Conservation (phyloP, 2,329 filamentous ascomycete species). For the Hymenoscyphus occultus region DNA sequence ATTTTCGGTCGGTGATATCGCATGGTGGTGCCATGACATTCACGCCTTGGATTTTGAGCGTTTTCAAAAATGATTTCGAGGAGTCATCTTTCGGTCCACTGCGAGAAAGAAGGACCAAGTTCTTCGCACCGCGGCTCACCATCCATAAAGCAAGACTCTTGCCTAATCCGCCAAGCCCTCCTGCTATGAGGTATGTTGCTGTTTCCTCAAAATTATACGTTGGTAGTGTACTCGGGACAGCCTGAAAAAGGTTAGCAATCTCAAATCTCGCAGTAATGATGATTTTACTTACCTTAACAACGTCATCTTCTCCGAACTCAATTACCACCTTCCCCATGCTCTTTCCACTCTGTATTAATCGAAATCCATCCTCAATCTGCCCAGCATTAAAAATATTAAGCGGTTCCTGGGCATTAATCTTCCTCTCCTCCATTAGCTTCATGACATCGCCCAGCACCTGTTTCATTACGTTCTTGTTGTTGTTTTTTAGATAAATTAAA, state of each 20-base stretch:
- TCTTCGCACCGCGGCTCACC: slow-evolving; percentile 25
- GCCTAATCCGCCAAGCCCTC: slow-evolving; percentile 35
- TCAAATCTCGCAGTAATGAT: background rate
- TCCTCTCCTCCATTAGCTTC: background rate
- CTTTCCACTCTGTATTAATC: slow-evolving; percentile 21
- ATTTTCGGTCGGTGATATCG: slow-evolving; percentile 44
- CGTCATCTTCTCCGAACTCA: background rate
- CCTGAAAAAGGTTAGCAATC: slow-evolving; percentile 3
- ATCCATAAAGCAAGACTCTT: slow-evolving; percentile 28
- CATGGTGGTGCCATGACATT: slow-evolving; percentile 45
- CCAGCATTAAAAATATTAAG: slow-evolving; percentile 13
- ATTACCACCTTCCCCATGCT: slow-evolving; percentile 21
- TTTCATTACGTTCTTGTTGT: background rate
- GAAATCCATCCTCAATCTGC: slow-evolving; percentile 18
- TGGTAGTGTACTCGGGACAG: slow-evolving; percentile 1
- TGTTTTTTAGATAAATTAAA: slow-evolving; percentile 7
- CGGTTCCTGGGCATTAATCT: background rate
- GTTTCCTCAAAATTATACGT: slow-evolving; percentile 18
- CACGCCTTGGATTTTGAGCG: slow-evolving; percentile 35
- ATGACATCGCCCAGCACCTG: slow-evolving; percentile 26
- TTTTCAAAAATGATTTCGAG: slow-evolving; percentile 10
- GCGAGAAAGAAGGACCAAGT: slow-evolving; percentile 35
- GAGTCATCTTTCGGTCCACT: slow-evolving; percentile 12
- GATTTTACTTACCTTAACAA: slow-evolving; percentile 25
- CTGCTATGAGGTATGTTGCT: slow-evolving; percentile 32